A percentile compares a stretch with the other conserved stretches of the same genome.
phyloP scores from a whole-genome alignment of 352 stramenopile species.

The Globisporangium acanthophoron region DNA sequence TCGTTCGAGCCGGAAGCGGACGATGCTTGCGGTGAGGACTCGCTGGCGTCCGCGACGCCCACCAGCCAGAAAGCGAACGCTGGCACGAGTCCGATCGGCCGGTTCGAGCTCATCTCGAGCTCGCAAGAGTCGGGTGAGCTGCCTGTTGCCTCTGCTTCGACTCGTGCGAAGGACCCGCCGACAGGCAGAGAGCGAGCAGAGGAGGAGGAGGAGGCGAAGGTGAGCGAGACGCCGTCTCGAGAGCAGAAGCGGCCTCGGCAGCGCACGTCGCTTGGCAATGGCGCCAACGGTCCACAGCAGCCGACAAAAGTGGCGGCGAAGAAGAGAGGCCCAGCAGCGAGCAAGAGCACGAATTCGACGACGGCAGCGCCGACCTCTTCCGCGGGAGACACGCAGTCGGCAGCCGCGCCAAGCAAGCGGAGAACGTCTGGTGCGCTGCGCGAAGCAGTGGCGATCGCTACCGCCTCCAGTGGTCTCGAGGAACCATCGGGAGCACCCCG shows the following conservation, averaged over 20 bases:
- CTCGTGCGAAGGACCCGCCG: background rate
- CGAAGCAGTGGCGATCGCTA: conserved; percentile 2
- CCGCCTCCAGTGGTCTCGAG: background rate
- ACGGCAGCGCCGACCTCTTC: background rate
- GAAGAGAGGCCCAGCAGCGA: background rate
- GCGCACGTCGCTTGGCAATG: background rate
- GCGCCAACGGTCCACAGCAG: background rate
- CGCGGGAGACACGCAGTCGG: background rate
- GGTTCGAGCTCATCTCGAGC: background rate
- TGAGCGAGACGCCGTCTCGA: background rate
- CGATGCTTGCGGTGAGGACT: background rate
- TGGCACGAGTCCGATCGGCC: background rate
- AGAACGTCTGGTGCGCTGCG: conserved; percentile 8
- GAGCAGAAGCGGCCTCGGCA: background rate
- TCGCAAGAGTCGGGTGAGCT: background rate
- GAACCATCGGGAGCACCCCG: background rate
- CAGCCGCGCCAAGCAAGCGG: conserved; percentile 6
- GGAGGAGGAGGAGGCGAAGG: conserved; percentile 9
- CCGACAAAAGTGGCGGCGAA: background rate
- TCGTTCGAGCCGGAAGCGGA: background rate
- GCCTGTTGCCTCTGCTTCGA: background rate
- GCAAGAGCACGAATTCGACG: background rate
- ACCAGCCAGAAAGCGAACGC: background rate
- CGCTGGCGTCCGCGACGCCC: background rate
- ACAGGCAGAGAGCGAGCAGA: background rate